Evolutionary conservation across 2,329 filamentous ascomycete genomes (phyloP).

Genomic region (Aspergillus ustus): DNA sequence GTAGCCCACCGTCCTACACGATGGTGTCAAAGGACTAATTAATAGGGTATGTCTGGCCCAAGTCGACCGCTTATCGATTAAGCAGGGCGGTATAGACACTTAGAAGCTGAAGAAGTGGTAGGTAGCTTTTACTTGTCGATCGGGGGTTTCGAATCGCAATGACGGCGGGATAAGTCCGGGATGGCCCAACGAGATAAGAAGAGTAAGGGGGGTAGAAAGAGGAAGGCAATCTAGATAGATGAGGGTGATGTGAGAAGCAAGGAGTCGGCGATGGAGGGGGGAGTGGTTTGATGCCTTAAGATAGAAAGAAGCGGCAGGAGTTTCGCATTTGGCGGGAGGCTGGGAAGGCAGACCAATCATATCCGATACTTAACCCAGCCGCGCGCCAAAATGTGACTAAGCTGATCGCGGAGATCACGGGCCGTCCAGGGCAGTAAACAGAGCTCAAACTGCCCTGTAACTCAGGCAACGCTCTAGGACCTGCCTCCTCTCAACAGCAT

Average conservation of each 20-base stretch:
- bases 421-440: constrained; percentile 26
- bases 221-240: constrained; percentile 15
- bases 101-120: not conserved
- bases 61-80: constrained; percentile 32
- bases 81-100: constrained; percentile 27
- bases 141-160: constrained; percentile 10
- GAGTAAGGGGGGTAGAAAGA: constrained; percentile 25
- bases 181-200: constrained; percentile 14
- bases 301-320: constrained; percentile 26
- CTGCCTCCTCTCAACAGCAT: not conserved
- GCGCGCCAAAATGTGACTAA: constrained; percentile 24
- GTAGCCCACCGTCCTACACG: not conserved
- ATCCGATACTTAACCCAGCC: constrained; percentile 31
- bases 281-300: constrained; percentile 34
- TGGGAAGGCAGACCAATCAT: constrained; percentile 30
- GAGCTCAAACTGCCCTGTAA: constrained; percentile 24
- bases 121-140: not conserved
- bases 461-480: constrained; percentile 26
- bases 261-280: constrained; percentile 18
- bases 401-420: constrained; percentile 19
- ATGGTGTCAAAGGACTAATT: not conserved
- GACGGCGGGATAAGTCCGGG: constrained; percentile 13
- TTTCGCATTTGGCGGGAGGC: constrained; percentile 28
- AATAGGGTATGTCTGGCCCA: constrained; percentile 2
- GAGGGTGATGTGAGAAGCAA: constrained; percentile 25